Evolutionary conservation across 331 rosid genomes (phyloP).

Genomic region (Malus hybrid): DNA sequence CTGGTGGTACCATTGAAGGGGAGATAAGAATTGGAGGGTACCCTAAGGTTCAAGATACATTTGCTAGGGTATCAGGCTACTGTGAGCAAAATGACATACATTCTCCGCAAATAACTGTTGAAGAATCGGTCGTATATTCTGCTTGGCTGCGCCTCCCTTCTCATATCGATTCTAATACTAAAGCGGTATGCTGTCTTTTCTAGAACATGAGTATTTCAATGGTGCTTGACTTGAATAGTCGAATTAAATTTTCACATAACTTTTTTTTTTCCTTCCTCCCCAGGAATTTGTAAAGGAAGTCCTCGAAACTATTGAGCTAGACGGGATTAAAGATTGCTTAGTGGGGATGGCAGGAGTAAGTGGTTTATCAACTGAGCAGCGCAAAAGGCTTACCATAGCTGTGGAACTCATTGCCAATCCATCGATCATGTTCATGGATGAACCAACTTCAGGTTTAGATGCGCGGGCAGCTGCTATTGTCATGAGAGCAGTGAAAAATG

Average conservation of each 20-base stretch:
- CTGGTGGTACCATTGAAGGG: slow-evolving; percentile 60
- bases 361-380: slow-evolving; percentile 32
- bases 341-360: slow-evolving; percentile 22
- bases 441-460: slow-evolving; percentile 32
- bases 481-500: slow-evolving; percentile 27
- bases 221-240: not conserved
- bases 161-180: slow-evolving; percentile 48
- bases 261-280: not conserved
- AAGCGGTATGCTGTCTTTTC: slow-evolving; percentile 38
- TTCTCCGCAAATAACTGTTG: slow-evolving; percentile 66
- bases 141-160: slow-evolving; percentile 74
- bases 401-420: slow-evolving; percentile 30
- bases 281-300: slow-evolving; percentile 23
- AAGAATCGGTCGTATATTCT: slow-evolving; percentile 62
- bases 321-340: slow-evolving; percentile 22
- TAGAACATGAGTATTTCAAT: not conserved
- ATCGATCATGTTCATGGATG: slow-evolving; percentile 30
- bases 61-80: slow-evolving; percentile 71
- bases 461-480: slow-evolving; percentile 30
- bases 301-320: slow-evolving; percentile 31
- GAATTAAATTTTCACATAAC: not conserved
- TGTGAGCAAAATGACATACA: slow-evolving; percentile 80
- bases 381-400: slow-evolving; percentile 29
- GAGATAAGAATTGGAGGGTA: slow-evolving; percentile 69
- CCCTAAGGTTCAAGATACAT: slow-evolving; percentile 67